Base-by-base conservation (phyloP, 2,329 filamentous ascomycete species). In the Mollisia scopiformis region DNA sequence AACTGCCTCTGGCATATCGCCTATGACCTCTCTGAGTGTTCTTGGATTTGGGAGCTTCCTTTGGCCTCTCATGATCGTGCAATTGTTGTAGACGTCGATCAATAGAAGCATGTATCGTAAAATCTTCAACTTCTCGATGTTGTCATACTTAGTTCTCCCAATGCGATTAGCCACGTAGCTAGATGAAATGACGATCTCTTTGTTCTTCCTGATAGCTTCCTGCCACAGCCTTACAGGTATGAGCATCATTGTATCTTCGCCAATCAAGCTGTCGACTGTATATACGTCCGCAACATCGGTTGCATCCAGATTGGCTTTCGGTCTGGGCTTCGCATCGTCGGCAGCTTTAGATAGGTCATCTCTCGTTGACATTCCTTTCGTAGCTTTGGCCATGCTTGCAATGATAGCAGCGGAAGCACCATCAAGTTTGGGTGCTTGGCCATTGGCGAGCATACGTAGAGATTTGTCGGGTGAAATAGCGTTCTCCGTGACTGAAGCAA, bases 171-270 rank as follows among this genome's bases (percentile, higher is more conserved):
- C 87, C 5, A 93, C 87, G 67, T 84, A 93, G 61, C 82, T 82
- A 37, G 86, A 90, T 43, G 75, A 77, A 33, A 87, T 77, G 49
- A 82, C 73, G 37, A 91, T 80, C 56, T 81, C 79, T 66, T 87
- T 79, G 31, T 82, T 81, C 25, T 82, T 81, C 68, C 83, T 82
- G n/a, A 83, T 80, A 51, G 84, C 82, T 61, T 92, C 85, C 65
- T 89, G 82, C 91, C 91, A 95, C 66, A 92, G 88, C 70, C 86
- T 85, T 60, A 93, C 83, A 11, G 87, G 85, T 7, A 95, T 80
- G 13, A 85, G 77, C 55, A 85, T 84, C 73, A 93, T 82, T 25
- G 90, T 84, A 37, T 90, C 87, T 23, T 78, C 75, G 1, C 89
- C 89, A 56, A 95, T 86, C 37, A 95, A 79, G 7, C 79, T 79